Evolutionary conservation across 306 rosid genomes (phyloP), one percentile per base, ranked within the genome.

Genomic region (Dryas alaskensis): DNA sequence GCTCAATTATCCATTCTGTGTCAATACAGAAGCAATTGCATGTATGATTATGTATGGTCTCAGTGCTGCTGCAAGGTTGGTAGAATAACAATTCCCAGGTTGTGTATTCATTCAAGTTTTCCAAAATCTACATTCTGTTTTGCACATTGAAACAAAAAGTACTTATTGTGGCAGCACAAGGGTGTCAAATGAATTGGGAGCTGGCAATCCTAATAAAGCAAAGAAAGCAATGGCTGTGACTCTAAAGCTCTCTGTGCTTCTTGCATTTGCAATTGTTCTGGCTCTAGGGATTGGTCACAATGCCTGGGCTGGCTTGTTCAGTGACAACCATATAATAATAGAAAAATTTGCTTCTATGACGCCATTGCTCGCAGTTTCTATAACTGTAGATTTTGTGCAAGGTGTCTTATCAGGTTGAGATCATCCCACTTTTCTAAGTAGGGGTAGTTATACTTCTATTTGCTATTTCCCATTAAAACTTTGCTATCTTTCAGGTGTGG

Each of bases 121-220:
- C 49, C n/a, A 25, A 49, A 27, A 12, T 25, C 27, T 44, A 10
- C 39, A 42, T 79, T 81, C 55, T 19, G 16, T 72, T 51, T 44
- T 3, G 16, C 14, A n/a, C 48, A 70, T 12, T 86, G 60, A 78
- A 6, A 43, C 72, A 19, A 13, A 47, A 37, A 31, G 40, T 55
- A 27, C 45, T 54, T 45, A 49, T 22, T 39, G 27, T 52, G 25
- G 72, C 73, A 93, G 97, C 87, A 91, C 96, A 77, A 89, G 97
- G 81, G 91, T 89, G 46, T 91, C 98, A 43, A 91, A 89, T 80
- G 98, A 93, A 83, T 73, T 93, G 75, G 98, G 98, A 63, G 98
- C 91, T 65, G 87, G 89, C 72, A 65, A 81, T 31, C 87, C 92
- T 0, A 74, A 83, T 40, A 44, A 59, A 81, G 98, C 97, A 10